Conservation (phyloP, 2,329 filamentous ascomycete species). For the Colletotrichum musae region DNA sequence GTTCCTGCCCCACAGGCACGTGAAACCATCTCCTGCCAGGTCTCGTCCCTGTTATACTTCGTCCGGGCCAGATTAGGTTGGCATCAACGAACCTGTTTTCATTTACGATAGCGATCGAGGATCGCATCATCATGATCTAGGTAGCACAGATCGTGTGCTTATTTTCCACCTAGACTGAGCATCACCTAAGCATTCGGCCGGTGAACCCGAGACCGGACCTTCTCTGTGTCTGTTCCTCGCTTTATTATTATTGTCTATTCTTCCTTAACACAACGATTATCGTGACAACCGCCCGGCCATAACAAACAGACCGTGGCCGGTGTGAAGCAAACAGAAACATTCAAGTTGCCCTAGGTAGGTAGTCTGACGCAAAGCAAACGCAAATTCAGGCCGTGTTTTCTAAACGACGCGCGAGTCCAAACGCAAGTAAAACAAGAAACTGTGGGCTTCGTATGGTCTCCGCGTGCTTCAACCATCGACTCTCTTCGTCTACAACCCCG, state of each 20-base stretch:
- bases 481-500: slow-evolving; percentile 21
- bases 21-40: background rate
- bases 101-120: background rate
- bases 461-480: background rate
- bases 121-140: slow-evolving; percentile 26
- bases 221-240: background rate
- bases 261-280: background rate
- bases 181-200: background rate
- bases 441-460: slow-evolving; percentile 7
- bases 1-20: slow-evolving; percentile 7
- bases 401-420: background rate
- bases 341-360: too few relatives aligned
- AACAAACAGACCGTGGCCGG: too few relatives aligned
- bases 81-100: slow-evolving; percentile 6
- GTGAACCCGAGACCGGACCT: slow-evolving; percentile 6
- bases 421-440: slow-evolving; percentile 23
- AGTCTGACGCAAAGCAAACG: too few relatives aligned
- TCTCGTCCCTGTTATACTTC: background rate
- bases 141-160: background rate
- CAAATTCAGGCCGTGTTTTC: too few relatives aligned
- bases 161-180: background rate
- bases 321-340: too few relatives aligned
- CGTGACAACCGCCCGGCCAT: too few relatives aligned
- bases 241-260: background rate
- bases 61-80: background rate